phyloP scores from a whole-genome alignment of 441 rosid genomes.

The Eugenia klotzschiana region DNA sequence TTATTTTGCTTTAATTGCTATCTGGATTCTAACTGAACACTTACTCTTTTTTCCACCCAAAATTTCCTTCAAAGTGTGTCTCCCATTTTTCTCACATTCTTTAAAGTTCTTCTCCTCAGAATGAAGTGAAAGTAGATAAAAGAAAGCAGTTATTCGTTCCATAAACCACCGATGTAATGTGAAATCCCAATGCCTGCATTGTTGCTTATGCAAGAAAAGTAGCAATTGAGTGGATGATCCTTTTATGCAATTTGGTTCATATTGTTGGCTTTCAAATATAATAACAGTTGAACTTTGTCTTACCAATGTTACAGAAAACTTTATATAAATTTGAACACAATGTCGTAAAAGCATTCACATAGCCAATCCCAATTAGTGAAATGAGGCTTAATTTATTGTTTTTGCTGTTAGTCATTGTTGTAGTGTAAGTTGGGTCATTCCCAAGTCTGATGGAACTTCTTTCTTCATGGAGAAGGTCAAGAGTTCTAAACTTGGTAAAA shows the following conservation, averaged over 20 bases:
- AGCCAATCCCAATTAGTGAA: too few species aligned
- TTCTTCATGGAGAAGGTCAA: neutral
- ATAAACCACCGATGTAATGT: neutral
- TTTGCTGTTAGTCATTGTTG: too few species aligned
- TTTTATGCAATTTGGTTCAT: neutral
- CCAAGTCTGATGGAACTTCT: neutral
- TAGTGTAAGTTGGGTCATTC: too few species aligned
- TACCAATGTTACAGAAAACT: too few species aligned
- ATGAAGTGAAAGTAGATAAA: neutral
- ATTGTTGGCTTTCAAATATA: neutral
- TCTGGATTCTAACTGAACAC: neutral
- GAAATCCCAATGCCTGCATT: neutral
- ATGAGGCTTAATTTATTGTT: too few species aligned
- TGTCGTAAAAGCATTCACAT: too few species aligned
- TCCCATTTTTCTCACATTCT: neutral
- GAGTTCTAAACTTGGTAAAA: neutral
- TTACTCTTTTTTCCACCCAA: neutral
- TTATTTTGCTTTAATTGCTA: neutral
- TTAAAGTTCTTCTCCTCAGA: neutral
- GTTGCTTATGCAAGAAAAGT: neutral
- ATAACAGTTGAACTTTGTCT: neutral
- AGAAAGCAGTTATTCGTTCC: neutral
- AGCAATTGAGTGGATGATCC: neutral
- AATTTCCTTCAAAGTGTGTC: neutral
- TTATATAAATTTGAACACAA: too few species aligned